A percentile compares a stretch with the other conserved stretches of the same genome.
phyloP scores from a whole-genome alignment of 2,329 filamentous ascomycete genomes.

The Acrocalymma vagum region DNA sequence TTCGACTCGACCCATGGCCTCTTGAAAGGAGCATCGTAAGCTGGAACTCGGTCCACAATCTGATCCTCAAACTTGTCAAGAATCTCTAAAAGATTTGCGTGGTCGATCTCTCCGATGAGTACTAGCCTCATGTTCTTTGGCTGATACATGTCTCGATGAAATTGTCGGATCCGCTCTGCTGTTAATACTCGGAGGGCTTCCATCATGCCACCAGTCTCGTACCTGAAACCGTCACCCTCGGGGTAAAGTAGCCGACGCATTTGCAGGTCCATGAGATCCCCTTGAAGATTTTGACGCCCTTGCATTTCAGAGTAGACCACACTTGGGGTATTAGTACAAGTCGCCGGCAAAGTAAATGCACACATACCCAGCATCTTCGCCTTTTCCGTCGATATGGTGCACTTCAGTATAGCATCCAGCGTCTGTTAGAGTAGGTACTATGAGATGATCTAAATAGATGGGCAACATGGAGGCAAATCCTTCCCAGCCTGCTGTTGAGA shows the following conservation, averaged over 20 bases:
- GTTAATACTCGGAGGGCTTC: constrained; percentile 87
- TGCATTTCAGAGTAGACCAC: constrained; percentile 99
- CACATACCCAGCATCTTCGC: constrained; percentile 79
- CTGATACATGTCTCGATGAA: constrained; percentile 97
- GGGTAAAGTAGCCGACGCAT: constrained; percentile 85
- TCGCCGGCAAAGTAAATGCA: background rate
- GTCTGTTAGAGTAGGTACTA: constrained; percentile 91
- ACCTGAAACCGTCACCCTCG: constrained; percentile 88
- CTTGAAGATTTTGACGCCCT: constrained; percentile 83
- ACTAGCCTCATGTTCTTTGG: constrained; percentile 93
- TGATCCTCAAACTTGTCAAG: constrained; percentile 88
- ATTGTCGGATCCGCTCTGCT: constrained; percentile 88
- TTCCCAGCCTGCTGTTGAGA: constrained; percentile 96
- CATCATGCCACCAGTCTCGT: constrained; percentile 98
- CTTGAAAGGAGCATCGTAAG: constrained; percentile 77
- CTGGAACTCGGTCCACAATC: constrained; percentile 83
- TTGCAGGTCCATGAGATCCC: constrained; percentile 86
- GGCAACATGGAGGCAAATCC: constrained; percentile 94
- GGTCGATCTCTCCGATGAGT: constrained; percentile 90
- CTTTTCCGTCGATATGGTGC: constrained; percentile 91
- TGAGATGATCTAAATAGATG: constrained; percentile 92
- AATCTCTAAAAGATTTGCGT: constrained; percentile 79
- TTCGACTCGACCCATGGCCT: constrained; percentile 91
- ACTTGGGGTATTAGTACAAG: constrained; percentile 46
- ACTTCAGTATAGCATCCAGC: constrained; percentile 95